Evolutionary conservation across 2,329 filamentous ascomycete genomes (phyloP).

Genomic region (Exophiala bonariae): DNA sequence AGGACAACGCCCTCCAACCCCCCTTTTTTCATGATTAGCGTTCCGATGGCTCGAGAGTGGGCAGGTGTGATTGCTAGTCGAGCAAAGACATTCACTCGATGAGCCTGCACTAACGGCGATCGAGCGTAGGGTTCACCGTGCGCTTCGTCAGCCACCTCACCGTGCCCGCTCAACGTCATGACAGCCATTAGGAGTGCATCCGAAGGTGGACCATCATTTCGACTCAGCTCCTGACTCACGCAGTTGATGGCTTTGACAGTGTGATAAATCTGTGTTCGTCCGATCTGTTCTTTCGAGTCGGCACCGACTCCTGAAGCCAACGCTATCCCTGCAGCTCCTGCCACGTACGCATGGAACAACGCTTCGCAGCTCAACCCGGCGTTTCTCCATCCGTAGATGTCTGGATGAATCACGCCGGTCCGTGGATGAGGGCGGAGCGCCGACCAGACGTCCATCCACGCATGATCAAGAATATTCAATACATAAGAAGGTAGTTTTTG

Average conservation of each 20-base stretch:
- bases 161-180: slow-evolving; percentile 5
- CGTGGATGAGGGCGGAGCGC: background rate
- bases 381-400: slow-evolving; percentile 2
- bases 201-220: background rate
- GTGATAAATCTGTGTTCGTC: slow-evolving; percentile 3
- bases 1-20: slow-evolving; percentile 1
- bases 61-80: slow-evolving; percentile 1
- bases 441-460: slow-evolving; percentile 5
- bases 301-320: background rate
- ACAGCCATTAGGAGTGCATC: slow-evolving; percentile 1
- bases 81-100: slow-evolving; percentile 4
- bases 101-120: background rate
- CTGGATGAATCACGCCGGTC: slow-evolving; percentile 1
- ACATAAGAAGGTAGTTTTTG: slow-evolving; percentile 1
- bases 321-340: slow-evolving; percentile 4
- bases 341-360: slow-evolving; percentile 2
- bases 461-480: slow-evolving; percentile 1
- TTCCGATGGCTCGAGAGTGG: slow-evolving; percentile 1
- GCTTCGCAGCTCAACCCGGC: slow-evolving; percentile 1
- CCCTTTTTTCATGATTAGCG: slow-evolving; percentile 2
- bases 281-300: background rate
- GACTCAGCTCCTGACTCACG: slow-evolving; percentile 1
- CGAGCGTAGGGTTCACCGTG: background rate
- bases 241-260: slow-evolving; percentile 1
- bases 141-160: slow-evolving; percentile 1